These are phyloP conservation scores for Pseudocohnilembus persalinus DNA, from an alignment of 169 alveolate genomes.

Conservation along the genomic window DNA sequence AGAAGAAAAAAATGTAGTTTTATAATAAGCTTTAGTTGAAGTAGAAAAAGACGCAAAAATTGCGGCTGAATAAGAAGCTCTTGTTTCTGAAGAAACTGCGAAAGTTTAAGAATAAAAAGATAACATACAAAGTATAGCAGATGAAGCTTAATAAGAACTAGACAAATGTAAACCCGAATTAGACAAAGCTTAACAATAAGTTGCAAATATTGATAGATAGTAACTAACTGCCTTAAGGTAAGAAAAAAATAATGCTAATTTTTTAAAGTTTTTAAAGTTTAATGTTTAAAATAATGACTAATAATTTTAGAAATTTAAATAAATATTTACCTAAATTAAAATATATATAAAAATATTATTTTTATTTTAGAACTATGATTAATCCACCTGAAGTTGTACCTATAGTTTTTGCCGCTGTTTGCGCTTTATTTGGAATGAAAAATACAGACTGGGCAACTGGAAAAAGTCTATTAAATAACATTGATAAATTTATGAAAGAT, in stretches of 20 bases:
- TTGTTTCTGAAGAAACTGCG: slow-evolving; percentile 83
- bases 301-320: no score
- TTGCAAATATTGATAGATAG: slow-evolving; percentile 48
- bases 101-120: slow-evolving; percentile 75
- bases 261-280: no score
- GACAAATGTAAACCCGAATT: slow-evolving; percentile 90
- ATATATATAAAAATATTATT: no score
- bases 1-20: slow-evolving; percentile 71
- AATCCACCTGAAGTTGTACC: slow-evolving; percentile 85
- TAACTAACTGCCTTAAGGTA: slow-evolving; percentile 49
- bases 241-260: no score
- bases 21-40: slow-evolving; percentile 67
- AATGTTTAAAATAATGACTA: no score
- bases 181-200: slow-evolving; percentile 73
- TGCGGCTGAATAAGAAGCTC: slow-evolving; percentile 70
- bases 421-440: slow-evolving; percentile 60
- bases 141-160: slow-evolving; percentile 89
- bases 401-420: slow-evolving; percentile 83
- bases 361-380: slow-evolving; percentile 57
- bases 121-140: slow-evolving; percentile 73
- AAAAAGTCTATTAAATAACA: slow-evolving; percentile 39
- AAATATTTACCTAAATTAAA: no score
- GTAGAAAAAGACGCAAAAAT: slow-evolving; percentile 76
- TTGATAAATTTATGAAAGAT: slow-evolving; percentile 64
- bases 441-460: slow-evolving; percentile 86